Evolutionary conservation across 768 basidiomycete species (phyloP).

Genomic region (Lentinula guzmanii): DNA sequence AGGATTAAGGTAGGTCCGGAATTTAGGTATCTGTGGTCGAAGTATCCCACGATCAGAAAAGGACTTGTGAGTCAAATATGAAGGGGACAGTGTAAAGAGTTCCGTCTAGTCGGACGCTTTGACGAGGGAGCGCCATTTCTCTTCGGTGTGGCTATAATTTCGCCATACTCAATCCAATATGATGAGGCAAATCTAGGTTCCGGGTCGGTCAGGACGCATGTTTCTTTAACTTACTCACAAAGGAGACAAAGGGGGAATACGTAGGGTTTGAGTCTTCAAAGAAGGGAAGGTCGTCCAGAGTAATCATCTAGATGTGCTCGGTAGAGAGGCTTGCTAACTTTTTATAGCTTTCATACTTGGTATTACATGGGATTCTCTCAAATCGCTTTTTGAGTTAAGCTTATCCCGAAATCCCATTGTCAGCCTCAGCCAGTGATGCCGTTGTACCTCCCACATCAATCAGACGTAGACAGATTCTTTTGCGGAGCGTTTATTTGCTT

Average conservation of each 20-base stretch:
- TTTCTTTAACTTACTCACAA: not conserved
- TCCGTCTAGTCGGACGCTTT: conserved; percentile 18
- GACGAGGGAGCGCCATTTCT: conserved; percentile 25
- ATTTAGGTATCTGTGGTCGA: conserved; percentile 35
- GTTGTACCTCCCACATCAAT: no score
- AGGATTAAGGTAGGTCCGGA: conserved; percentile 25
- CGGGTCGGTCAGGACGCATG: not conserved
- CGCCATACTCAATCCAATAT: conserved; percentile 35
- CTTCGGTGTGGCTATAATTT: conserved; percentile 25
- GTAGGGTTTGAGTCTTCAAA: not conserved
- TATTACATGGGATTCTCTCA: no score
- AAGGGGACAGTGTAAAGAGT: conserved; percentile 33
- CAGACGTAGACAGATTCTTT: no score
- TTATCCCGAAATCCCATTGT: no score
- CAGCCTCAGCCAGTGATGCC: no score
- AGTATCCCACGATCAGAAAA: conserved; percentile 32
- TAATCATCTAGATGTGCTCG: not conserved
- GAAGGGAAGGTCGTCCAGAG: not conserved
- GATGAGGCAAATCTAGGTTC: conserved; percentile 19
- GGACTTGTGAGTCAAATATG: conserved; percentile 37
- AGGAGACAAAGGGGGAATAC: not conserved
- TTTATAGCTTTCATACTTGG: no score
- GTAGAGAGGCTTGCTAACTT: no score
- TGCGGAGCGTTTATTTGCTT: no score
- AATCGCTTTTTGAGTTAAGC: no score